phyloP scores from a whole-genome alignment of 768 basidiomycete species.

The Boletus rex-veris region DNA sequence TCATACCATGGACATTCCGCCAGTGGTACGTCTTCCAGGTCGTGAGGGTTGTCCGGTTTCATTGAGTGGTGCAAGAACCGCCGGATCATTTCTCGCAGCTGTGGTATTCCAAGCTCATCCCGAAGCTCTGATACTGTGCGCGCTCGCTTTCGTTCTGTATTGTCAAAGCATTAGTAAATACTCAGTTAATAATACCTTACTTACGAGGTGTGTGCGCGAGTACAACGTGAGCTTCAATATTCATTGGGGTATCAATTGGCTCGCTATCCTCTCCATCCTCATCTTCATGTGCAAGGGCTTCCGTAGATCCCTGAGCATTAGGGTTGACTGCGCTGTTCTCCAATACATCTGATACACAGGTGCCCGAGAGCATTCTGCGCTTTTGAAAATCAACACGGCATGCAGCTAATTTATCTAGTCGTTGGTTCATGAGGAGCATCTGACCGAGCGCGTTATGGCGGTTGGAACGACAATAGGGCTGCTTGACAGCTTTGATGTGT shows the following conservation, averaged over 20 bases:
- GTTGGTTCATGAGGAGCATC: no score
- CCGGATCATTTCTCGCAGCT: background rate
- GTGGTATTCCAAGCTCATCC: background rate
- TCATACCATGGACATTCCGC: no score
- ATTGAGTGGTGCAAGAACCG: background rate
- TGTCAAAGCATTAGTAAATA: background rate
- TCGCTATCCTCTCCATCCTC: no score
- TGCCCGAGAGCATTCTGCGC: background rate
- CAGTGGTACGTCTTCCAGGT: no score
- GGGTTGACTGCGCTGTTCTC: no score
- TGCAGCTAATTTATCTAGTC: background rate
- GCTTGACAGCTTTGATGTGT: conserved; percentile 3
- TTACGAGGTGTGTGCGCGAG: background rate
- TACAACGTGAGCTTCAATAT: background rate
- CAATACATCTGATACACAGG: background rate
- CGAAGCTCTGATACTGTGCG: background rate
- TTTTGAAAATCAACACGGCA: background rate
- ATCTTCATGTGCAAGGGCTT: background rate
- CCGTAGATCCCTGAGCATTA: background rate
- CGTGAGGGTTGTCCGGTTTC: background rate
- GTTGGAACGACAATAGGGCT: no score
- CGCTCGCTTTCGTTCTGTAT: background rate
- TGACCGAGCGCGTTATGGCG: no score
- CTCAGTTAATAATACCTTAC: background rate
- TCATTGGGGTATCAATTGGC: no score